These are phyloP conservation scores for Mucor circinelloides DNA, from an alignment of 371 early-diverging fungal species.

Conservation along the genomic window DNA sequence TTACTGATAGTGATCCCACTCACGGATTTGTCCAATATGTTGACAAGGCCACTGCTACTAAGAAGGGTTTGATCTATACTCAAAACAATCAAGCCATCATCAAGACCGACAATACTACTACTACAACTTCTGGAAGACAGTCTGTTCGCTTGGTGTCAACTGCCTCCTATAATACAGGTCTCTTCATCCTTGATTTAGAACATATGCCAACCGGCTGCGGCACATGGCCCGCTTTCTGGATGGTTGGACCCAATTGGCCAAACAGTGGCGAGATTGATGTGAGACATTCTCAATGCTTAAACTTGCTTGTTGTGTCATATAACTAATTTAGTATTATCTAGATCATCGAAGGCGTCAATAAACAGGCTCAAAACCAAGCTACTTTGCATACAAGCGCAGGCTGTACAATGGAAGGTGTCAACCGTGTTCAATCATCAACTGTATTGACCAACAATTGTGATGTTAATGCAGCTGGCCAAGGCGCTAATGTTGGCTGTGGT, in stretches of 20 bases:
- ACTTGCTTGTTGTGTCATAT: not conserved
- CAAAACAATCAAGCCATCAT: conserved; percentile 15
- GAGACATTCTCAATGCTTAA: not conserved
- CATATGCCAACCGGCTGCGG: conserved; percentile 50
- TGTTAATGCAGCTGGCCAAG: conserved; percentile 21
- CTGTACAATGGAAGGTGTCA: conserved; percentile 23
- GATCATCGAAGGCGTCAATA: conserved; percentile 44
- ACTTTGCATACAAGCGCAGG: conserved; percentile 20
- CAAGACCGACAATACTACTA: conserved; percentile 21
- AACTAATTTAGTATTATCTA: conserved; percentile 6
- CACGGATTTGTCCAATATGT: conserved; percentile 51
- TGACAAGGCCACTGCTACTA: conserved; percentile 24
- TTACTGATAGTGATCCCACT: conserved; percentile 45
- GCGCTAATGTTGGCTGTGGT: conserved; percentile 32
- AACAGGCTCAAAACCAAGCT: conserved; percentile 18
- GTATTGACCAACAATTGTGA: conserved; percentile 12
- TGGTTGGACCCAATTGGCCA: conserved; percentile 38
- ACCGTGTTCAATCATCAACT: not conserved
- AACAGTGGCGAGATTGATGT: conserved; percentile 41
- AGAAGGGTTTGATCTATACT: conserved; percentile 3
- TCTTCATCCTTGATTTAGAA: conserved; percentile 35
- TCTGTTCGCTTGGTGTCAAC: conserved; percentile 34
- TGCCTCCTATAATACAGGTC: conserved; percentile 15
- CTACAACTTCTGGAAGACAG: conserved; percentile 20
- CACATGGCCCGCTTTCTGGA: conserved; percentile 47